These are phyloP conservation scores for Aureobasidium sp. DNA, from an alignment of 2,329 filamentous ascomycete species.

Conservation along the genomic window DNA sequence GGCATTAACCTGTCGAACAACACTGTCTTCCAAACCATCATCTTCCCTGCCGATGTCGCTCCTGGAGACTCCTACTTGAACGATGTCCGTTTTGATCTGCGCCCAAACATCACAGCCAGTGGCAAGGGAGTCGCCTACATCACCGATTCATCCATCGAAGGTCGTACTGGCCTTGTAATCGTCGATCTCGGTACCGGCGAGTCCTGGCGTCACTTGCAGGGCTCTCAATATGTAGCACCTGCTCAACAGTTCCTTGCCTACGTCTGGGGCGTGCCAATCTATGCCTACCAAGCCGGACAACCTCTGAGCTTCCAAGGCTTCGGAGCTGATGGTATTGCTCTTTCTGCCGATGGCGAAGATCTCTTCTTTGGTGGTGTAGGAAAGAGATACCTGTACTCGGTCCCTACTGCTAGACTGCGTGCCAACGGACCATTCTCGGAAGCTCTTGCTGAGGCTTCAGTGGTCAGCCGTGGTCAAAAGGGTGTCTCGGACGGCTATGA, in stretches of 20 bases:
- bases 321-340: constrained; percentile 43
- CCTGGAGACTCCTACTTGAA: constrained; percentile 44
- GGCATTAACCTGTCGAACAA: constrained; percentile 40
- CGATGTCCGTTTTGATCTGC: constrained; percentile 47
- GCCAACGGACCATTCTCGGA: constrained; percentile 32
- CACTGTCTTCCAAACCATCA: constrained; percentile 41
- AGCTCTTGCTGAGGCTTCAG: constrained; percentile 34
- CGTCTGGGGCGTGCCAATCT: constrained; percentile 41
- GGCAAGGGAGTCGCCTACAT: constrained; percentile 45
- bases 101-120: constrained; percentile 29
- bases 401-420: constrained; percentile 36
- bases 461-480: constrained; percentile 38
- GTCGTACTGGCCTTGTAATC: constrained; percentile 42
- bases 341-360: constrained; percentile 40
- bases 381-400: constrained; percentile 36
- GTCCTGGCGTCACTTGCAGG: constrained; percentile 42
- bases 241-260: constrained; percentile 39
- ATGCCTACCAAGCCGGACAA: constrained; percentile 30
- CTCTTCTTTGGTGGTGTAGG: constrained; percentile 40
- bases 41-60: constrained; percentile 40
- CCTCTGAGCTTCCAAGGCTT: constrained; percentile 33
- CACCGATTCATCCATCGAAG: constrained; percentile 42
- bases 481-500: constrained; percentile 46
- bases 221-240: constrained; percentile 32
- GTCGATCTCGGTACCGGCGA: constrained; percentile 43